Conservation (phyloP, 768 basidiomycete species). For the Phanerochaete sordida region DNA sequence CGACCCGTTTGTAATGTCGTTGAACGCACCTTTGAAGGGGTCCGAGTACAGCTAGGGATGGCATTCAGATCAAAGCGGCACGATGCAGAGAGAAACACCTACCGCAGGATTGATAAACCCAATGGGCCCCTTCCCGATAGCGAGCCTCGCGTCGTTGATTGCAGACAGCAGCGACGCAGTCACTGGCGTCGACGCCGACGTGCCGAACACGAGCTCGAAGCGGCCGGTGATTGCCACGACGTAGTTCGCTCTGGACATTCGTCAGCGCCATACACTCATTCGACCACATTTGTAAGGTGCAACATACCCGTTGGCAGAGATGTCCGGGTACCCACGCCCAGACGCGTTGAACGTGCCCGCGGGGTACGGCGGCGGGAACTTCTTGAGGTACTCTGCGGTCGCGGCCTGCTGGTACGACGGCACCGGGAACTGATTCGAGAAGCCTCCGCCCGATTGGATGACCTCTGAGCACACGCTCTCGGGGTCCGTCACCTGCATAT, state of each 20-base stretch:
- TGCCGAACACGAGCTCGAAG: constrained; percentile 31
- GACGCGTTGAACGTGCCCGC: constrained; percentile 31
- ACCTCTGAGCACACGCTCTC: constrained; percentile 48
- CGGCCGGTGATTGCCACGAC: constrained; percentile 27
- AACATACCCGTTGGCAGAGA: constrained; percentile 31
- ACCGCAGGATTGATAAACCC: constrained; percentile 65
- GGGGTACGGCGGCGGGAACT: constrained; percentile 31
- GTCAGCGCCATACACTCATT: background rate
- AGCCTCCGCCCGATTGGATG: constrained; percentile 67
- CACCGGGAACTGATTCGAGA: constrained; percentile 43
- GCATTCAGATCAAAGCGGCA: background rate
- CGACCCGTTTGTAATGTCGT: constrained; percentile 31
- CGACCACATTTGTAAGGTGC: background rate
- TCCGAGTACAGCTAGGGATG: constrained; percentile 17
- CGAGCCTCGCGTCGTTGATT: constrained; percentile 36
- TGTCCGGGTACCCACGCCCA: constrained; percentile 31
- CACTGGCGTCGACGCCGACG: constrained; percentile 35
- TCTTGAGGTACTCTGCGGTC: constrained; percentile 27
- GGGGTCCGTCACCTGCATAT: constrained; percentile 37
- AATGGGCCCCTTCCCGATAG: constrained; percentile 30
- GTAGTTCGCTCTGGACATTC: constrained; percentile 30
- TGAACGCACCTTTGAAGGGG: constrained; percentile 20
- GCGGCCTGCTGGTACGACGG: constrained; percentile 32
- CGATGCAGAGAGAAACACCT: constrained; percentile 16
- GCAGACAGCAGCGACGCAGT: constrained; percentile 30